Evolutionary conservation across 23 red algal genomes (phyloP).

Genomic region (Gracilaria gracilis): DNA sequence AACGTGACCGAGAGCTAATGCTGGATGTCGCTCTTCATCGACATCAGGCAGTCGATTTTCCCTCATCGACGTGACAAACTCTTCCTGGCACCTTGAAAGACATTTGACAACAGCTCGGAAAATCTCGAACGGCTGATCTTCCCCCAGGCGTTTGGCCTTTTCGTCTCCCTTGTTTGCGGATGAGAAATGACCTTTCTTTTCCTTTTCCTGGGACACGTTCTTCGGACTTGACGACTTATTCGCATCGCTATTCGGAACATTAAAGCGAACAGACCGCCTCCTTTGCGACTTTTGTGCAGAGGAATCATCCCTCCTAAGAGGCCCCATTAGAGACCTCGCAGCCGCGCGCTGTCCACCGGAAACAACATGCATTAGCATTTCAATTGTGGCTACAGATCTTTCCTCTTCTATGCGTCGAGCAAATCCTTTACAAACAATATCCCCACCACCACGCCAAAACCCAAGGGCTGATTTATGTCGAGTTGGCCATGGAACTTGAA

Average conservation of each 20-base stretch:
- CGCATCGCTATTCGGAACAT: background rate
- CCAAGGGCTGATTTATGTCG: constrained; percentile 24
- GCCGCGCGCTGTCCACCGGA: constrained; percentile 68
- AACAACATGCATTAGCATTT: constrained; percentile 49
- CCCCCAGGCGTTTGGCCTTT: background rate
- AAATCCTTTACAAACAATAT: constrained; percentile 48
- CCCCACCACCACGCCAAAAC: constrained; percentile 60
- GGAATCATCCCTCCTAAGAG: background rate
- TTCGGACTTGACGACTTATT: background rate
- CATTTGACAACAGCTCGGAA: constrained; percentile 23
- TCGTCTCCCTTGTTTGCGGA: background rate
- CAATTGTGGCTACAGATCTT: constrained; percentile 29
- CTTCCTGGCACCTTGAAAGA: constrained; percentile 26
- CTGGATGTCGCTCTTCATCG: background rate
- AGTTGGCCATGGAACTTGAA: constrained; percentile 73
- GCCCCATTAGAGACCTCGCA: constrained; percentile 64
- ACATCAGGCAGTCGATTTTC: constrained; percentile 16
- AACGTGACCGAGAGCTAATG: constrained; percentile 9
- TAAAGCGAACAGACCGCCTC: constrained; percentile 14
- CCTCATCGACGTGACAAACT: constrained; percentile 13
- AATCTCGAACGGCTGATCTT: constrained; percentile 12
- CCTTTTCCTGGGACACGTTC: background rate
- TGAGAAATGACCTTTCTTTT: background rate
- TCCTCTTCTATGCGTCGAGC: constrained; percentile 34
- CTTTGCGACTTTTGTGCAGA: background rate